These are phyloP conservation scores for Phytophthora parvispora DNA, from an alignment of 352 stramenopile species.

Conservation along the genomic window DNA sequence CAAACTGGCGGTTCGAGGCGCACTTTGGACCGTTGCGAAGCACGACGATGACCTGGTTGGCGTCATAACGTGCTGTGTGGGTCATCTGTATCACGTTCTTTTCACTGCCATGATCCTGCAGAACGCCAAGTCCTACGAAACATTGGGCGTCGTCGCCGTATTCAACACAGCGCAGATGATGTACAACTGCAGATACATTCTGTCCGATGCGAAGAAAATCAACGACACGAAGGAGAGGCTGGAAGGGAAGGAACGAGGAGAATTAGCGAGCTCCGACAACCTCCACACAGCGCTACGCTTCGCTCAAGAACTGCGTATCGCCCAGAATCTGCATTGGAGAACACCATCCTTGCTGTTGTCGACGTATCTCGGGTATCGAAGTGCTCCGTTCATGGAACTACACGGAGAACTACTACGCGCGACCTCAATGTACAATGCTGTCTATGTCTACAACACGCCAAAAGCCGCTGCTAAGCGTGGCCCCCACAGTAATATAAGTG, in stretches of 20 bases:
- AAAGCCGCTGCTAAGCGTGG: not conserved
- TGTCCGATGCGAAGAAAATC: slow-evolving; percentile 6
- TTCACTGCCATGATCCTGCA: slow-evolving; percentile 56
- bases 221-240: slow-evolving; percentile 7
- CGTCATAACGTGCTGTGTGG: slow-evolving; percentile 36
- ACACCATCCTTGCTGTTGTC: slow-evolving; percentile 29
- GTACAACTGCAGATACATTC: slow-evolving; percentile 34
- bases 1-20: slow-evolving; percentile 40
- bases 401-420: slow-evolving; percentile 27
- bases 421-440: slow-evolving; percentile 8
- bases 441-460: slow-evolving; percentile 12
- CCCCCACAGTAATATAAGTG: slow-evolving; percentile 1
- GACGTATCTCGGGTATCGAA: slow-evolving; percentile 35
- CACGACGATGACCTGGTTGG: slow-evolving; percentile 38
- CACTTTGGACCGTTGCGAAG: slow-evolving; percentile 28
- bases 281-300: slow-evolving; percentile 4
- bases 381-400: slow-evolving; percentile 12
- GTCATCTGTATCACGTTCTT: slow-evolving; percentile 55
- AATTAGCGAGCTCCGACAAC: not conserved
- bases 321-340: slow-evolving; percentile 30
- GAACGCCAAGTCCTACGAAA: slow-evolving; percentile 47
- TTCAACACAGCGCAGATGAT: slow-evolving; percentile 46
- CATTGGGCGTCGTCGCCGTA: slow-evolving; percentile 27
- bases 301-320: slow-evolving; percentile 22
- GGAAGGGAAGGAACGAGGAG: not conserved